Evolutionary conservation across 768 basidiomycete species (phyloP).

Genomic region (Suillus bovinus): DNA sequence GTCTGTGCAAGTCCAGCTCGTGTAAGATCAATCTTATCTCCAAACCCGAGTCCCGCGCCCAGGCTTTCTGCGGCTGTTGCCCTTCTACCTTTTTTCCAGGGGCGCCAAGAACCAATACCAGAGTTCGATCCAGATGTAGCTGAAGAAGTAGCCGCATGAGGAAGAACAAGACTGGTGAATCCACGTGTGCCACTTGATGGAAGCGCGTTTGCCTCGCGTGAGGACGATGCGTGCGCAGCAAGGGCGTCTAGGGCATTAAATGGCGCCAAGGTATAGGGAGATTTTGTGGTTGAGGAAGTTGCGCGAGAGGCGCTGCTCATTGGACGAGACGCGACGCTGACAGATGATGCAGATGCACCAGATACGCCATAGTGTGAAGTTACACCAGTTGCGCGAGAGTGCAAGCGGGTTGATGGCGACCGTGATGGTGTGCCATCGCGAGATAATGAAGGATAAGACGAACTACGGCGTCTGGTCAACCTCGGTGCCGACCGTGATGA

Average conservation of each 20-base stretch:
- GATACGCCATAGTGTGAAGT: conserved; percentile 12
- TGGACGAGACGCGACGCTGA: conserved; percentile 17
- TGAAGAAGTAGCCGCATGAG: conserved; percentile 35
- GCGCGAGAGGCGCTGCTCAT: conserved; percentile 15
- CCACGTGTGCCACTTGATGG: conserved; percentile 58
- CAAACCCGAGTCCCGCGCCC: conserved; percentile 29
- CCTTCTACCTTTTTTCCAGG: conserved; percentile 26
- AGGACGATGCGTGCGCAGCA: conserved; percentile 31
- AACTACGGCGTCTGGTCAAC: conserved; percentile 29
- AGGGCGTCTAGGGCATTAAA: conserved; percentile 33
- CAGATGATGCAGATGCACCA: conserved; percentile 4
- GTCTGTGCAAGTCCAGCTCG: conserved; percentile 78
- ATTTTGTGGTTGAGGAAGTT: conserved; percentile 29
- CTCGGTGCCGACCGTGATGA: conserved; percentile 23
- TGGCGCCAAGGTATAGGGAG: conserved; percentile 31
- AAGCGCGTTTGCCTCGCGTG: conserved; percentile 23
- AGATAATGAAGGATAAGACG: conserved; percentile 29
- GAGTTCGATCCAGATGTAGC: conserved; percentile 17
- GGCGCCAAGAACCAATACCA: conserved; percentile 14
- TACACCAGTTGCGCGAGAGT: conserved; percentile 1
- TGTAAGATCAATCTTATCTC: conserved; percentile 69
- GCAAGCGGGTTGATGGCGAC: conserved; percentile 6
- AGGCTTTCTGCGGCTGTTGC: conserved; percentile 25
- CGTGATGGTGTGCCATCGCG: conserved; percentile 10
- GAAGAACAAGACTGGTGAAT: conserved; percentile 54